These are phyloP conservation scores for Salvia sclarea DNA, from an alignment of 305 asterid genomes.

Conservation along the genomic window DNA sequence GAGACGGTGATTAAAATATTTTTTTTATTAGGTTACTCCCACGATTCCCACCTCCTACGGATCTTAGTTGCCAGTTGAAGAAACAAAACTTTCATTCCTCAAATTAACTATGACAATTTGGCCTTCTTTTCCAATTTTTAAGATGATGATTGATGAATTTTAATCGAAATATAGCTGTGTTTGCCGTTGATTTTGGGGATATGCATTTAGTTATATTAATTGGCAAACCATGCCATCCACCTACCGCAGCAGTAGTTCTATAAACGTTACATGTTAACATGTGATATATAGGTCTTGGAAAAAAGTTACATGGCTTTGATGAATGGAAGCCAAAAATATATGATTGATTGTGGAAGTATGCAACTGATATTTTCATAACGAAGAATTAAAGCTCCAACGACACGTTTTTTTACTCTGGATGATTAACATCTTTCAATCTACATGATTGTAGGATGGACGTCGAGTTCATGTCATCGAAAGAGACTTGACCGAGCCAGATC, in stretches of 20 bases:
- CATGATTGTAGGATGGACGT: slow-evolving; percentile 55
- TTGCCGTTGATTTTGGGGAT: background rate
- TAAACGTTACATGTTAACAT: background rate
- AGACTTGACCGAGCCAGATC: slow-evolving; percentile 64
- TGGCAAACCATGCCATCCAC: background rate
- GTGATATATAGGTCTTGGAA: background rate
- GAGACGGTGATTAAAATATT: background rate
- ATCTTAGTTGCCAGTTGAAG: slow-evolving; percentile 24
- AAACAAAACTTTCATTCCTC: background rate
- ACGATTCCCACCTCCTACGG: background rate
- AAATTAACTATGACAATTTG: background rate
- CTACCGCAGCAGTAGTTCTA: background rate
- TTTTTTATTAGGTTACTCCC: background rate
- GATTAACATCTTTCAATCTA: background rate
- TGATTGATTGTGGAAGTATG: slow-evolving; percentile 4
- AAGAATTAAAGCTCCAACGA: background rate
- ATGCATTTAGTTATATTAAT: background rate
- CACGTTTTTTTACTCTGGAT: background rate
- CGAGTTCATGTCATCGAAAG: slow-evolving; percentile 65
- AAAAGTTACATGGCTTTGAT: background rate
- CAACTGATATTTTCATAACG: background rate
- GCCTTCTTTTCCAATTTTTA: background rate
- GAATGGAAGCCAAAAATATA: background rate
- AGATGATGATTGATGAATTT: background rate
- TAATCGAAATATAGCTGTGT: background rate